Base-by-base conservation (phyloP, 352 stramenopile species). In the Phytophthora crassamura region DNA sequence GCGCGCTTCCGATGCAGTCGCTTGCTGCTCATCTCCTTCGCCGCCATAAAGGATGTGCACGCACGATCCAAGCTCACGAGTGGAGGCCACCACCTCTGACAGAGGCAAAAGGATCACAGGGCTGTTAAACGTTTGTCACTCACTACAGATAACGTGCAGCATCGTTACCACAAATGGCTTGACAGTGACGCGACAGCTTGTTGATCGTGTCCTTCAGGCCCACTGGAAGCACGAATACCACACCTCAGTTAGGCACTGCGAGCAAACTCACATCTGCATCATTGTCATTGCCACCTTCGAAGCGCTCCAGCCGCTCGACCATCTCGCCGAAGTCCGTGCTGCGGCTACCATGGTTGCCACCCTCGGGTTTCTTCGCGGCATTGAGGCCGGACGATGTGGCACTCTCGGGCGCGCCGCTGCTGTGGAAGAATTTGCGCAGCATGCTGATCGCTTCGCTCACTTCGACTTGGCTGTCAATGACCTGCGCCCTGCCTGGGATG, bases 391-490 rank as follows among this genome's bases (percentile, higher is more conserved):
- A 47, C 32, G 59, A 58, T 42, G 62, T 34, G 3, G 57, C 54
- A 34, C 67, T 59, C 43, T 74, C 64, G 12, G 47, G 49, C 12
- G 35, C 41, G 16, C 46, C 32, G n/a, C 67, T 52, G 56, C 63
- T 63, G 35, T 72, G 61, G 59, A 90, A 88, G 45, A 90, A 62
- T 56, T 76, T 90, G 59, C 79, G 78, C 38, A 89, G 67, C 79
- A 90, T 88, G 28, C 7, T 34, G 33, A 36, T 57, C 22, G 3
- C 25, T n/a, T 25, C 9, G 34, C 41, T 53, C 18, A 40, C 53
- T 33, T 20, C 33, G 11, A 11, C 12, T 52, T 30, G 25, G 2
- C 25, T 30, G 25, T 25, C 22, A 25, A 25, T 25, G 33, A 5
- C 38, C 42, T 61, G 22, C 41, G n/a, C 15, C 34, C 33, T 55